Base-by-base conservation (phyloP, 768 basidiomycete species). In the Collybiopsis confluens region DNA sequence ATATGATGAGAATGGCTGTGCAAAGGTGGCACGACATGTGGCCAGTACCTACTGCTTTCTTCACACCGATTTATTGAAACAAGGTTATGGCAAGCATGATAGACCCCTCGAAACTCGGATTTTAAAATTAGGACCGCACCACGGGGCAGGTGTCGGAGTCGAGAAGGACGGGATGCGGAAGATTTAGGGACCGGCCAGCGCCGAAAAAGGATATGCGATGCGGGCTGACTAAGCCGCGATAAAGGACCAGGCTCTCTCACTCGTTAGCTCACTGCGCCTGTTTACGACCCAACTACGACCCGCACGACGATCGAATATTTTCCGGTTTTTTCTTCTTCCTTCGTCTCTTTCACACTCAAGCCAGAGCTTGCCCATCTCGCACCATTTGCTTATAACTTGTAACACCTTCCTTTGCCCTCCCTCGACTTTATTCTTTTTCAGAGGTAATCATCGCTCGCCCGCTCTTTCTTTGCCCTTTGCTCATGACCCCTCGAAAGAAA, bases 251-350 rank as follows among this genome's bases (percentile, higher is more conserved):
- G 40, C 40, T 18, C n/a, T 42, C 21, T 8, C 5, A 23, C 40
- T 42, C n/a, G 6, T 42, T 42, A n/a, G 20, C 38, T 28, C 50
- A 23, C 60, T 62, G 59, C 59, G 61, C 64, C 64, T 69, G 68
- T 72, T 83, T 78, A 82, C 82, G 81, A 82, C 79, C 74, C 71
- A 60, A 74, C 68, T 65, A 66, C 65, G 64, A 64, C 62, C 65
- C 76, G 74, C 73, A 86, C 85, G 85, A 86, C 85, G 68, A 73
- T 73, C 57, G 68, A 70, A 70, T 63, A 67, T 70, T 69, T 75
- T 70, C 71, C 70, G n/a, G n/a, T n/a, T 71, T 71, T 66, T 72
- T 70, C 65, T 69, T 66, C 58, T 60, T 57, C 61, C 58, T 61
- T 59, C 56, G 13, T 33, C 5, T 33, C 30, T n/a, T n/a, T n/a